These are phyloP conservation scores for Malus asiatica DNA, from an alignment of 306 rosid genomes.

Conservation along the genomic window DNA sequence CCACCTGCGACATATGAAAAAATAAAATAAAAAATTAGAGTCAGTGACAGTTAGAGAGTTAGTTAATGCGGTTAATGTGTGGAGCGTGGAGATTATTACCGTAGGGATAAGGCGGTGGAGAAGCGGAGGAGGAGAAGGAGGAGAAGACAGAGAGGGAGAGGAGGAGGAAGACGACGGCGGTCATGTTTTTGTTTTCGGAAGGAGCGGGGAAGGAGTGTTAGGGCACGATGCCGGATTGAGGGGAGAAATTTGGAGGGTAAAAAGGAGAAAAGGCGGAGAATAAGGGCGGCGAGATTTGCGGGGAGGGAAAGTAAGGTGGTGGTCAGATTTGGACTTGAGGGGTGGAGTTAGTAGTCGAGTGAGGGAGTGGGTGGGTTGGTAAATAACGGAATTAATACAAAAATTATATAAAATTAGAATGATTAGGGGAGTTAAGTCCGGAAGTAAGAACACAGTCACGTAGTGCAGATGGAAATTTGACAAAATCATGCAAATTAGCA, in stretches of 20 bases:
- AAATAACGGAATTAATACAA: neutral
- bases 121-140: neutral
- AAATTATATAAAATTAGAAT: no score
- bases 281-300: neutral
- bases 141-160: neutral
- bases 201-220: neutral
- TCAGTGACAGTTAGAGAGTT: slow-evolving; percentile 13
- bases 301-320: neutral
- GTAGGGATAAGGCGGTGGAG: slow-evolving; percentile 24
- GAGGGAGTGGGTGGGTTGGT: no score
- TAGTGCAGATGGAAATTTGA: no score
- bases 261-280: neutral
- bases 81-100: slow-evolving; percentile 26
- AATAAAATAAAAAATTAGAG: neutral
- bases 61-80: neutral
- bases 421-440: no score
- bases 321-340: neutral
- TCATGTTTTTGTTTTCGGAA: neutral
- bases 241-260: neutral
- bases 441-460: no score
- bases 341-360: no score
- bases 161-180: neutral
- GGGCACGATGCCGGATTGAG: neutral
- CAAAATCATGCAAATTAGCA: no score
- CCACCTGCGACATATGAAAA: slow-evolving; percentile 30